A percentile compares a stretch with the other conserved stretches of the same genome.
phyloP scores from a whole-genome alignment of 78 protist species.

The Polysphondylium violaceum region DNA sequence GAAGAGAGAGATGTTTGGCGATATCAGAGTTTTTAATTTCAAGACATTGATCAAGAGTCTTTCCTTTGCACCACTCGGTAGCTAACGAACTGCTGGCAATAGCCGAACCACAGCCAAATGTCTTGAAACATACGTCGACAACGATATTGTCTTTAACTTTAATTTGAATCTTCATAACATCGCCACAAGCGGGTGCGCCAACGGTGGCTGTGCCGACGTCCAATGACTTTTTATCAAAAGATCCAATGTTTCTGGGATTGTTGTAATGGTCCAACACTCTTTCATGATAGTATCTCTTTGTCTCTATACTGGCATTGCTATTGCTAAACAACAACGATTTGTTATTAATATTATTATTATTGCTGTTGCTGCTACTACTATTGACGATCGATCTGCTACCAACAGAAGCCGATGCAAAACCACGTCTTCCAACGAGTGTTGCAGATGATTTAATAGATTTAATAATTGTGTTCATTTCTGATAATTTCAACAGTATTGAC shows the following conservation, averaged over 20 bases:
- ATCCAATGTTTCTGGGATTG: constrained; percentile 97
- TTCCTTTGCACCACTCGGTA: constrained; percentile 95
- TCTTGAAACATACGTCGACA: constrained; percentile 93
- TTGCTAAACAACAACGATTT: too few species aligned
- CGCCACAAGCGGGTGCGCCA: constrained; percentile 97
- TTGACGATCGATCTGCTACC: too few species aligned
- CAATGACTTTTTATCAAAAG: constrained; percentile 88
- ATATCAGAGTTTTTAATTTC: constrained; percentile 94
- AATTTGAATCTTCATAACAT: constrained; percentile 96
- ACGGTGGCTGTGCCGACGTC: constrained; percentile 96
- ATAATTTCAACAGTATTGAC: too few species aligned
- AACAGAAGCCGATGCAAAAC: too few species aligned
- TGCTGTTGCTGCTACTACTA: too few species aligned
- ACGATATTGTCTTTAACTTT: constrained; percentile 88
- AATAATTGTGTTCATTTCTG: too few species aligned
- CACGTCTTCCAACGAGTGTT: too few species aligned
- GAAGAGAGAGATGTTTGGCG: constrained; percentile 94
- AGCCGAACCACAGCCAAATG: constrained; percentile 99
- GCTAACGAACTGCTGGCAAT: constrained; percentile 93
- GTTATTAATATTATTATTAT: too few species aligned
- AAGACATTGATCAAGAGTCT: constrained; percentile 90
- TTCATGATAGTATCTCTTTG: constrained; percentile 79
- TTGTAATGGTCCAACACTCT: constrained; percentile 97
- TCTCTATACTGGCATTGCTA: too few species aligned
- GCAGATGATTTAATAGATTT: too few species aligned